Evolutionary conservation across 805 yeast species (phyloP).

Genomic region (Schwanniomyces pseudopolymorphus): DNA sequence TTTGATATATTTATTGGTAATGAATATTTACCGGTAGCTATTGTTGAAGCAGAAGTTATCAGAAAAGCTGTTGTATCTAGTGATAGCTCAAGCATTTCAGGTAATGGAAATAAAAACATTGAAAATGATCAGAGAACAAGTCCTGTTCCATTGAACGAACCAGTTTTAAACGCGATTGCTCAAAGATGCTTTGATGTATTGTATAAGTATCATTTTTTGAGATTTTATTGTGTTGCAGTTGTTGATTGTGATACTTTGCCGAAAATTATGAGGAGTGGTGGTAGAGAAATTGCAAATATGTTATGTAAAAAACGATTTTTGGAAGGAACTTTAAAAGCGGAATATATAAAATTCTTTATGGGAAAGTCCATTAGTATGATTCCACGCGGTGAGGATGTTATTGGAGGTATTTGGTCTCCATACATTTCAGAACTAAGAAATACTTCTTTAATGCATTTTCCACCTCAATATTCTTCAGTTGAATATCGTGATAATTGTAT

Average conservation of each 20-base stretch:
- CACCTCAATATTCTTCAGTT: conserved; percentile 76
- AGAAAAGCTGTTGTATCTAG: conserved; percentile 31
- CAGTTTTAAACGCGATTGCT: conserved; percentile 42
- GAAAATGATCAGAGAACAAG: conserved; percentile 19
- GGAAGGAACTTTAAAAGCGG: conserved; percentile 77
- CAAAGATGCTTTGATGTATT: conserved; percentile 44
- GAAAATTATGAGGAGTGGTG: conserved; percentile 78
- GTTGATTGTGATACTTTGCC: conserved; percentile 83
- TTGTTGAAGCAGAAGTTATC: conserved; percentile 67
- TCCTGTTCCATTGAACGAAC: conserved; percentile 44
- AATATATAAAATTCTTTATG: conserved; percentile 77
- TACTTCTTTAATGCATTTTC: conserved; percentile 59
- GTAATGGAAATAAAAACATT: conserved; percentile 15
- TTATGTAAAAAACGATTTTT: conserved; percentile 73
- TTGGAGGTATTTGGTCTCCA: conserved; percentile 83
- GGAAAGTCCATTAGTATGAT: conserved; percentile 61
- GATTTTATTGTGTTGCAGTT: conserved; percentile 78
- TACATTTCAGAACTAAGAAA: conserved; percentile 68
- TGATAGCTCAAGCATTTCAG: conserved; percentile 9
- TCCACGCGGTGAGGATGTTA: conserved; percentile 71
- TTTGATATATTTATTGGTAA: conserved; percentile 80
- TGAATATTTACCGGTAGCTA: conserved; percentile 80
- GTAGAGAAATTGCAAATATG: conserved; percentile 91
- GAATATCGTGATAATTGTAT: conserved; percentile 73
- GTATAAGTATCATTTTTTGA: conserved; percentile 59